Evolutionary conservation across 495 filamentous ascomycete species (phyloP).

Genomic region (Pseudoneurospora amorphoporcata): DNA sequence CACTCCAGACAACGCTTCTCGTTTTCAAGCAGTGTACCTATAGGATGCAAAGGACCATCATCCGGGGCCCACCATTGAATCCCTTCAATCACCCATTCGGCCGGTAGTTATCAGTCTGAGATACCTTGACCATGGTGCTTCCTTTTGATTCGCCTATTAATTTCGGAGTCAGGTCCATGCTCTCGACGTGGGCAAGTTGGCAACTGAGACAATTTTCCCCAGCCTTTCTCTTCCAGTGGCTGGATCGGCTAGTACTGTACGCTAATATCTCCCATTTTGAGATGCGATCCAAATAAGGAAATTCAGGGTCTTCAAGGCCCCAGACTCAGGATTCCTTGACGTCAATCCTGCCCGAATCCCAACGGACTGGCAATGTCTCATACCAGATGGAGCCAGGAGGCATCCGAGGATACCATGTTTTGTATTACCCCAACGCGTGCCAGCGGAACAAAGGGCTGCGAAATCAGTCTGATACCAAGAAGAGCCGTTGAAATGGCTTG

Average conservation of each 20-base stretch:
- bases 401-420: background rate
- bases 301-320: background rate
- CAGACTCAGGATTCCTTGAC: background rate
- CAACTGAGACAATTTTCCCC: background rate
- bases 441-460: background rate
- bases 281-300: background rate
- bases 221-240: background rate
- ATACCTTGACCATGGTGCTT: background rate
- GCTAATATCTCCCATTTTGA: background rate
- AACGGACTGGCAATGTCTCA: background rate
- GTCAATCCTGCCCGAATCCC: background rate
- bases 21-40: background rate
- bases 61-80: background rate
- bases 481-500: background rate
- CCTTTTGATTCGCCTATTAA: background rate
- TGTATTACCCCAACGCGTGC: background rate
- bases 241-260: background rate
- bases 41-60: background rate
- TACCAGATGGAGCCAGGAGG: background rate
- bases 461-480: background rate
- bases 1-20: background rate
- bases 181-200: background rate
- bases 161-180: background rate
- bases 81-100: background rate
- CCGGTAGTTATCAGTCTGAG: background rate